A percentile compares a stretch with the other conserved stretches of the same genome.
phyloP scores from a whole-genome alignment of 2,329 filamentous ascomycete genomes.

The Dactylonectria macrodidyma region DNA sequence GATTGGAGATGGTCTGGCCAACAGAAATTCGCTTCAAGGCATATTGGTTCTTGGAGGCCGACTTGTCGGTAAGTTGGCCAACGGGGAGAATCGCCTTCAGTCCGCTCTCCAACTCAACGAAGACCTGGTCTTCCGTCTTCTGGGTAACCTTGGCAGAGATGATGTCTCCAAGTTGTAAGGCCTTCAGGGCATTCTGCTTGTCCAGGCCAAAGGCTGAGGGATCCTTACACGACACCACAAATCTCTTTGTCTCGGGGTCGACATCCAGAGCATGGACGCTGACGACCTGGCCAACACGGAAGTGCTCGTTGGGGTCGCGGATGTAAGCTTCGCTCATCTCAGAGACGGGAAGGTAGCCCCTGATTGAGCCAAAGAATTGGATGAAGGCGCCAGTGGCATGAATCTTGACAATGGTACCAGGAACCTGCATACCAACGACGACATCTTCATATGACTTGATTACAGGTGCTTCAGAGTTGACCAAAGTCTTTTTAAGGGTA shows the following conservation, averaged over 20 bases:
- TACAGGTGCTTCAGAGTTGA: conserved; percentile 88
- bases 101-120: conserved; percentile 82
- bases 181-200: conserved; percentile 83
- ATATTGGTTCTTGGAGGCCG: conserved; percentile 81
- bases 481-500: conserved; percentile 93
- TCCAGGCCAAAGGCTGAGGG: conserved; percentile 82
- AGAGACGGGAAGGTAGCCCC: conserved; percentile 90
- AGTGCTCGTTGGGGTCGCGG: conserved; percentile 89
- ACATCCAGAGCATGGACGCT: conserved; percentile 90
- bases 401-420: conserved; percentile 90
- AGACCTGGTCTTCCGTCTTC: conserved; percentile 82
- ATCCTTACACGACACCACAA: conserved; percentile 95
- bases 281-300: conserved; percentile 90
- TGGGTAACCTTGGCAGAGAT: conserved; percentile 87
- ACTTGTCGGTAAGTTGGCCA: conserved; percentile 89
- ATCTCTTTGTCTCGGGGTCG: conserved; percentile 77
- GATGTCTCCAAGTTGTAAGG: conserved; percentile 79
- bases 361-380: conserved; percentile 89
- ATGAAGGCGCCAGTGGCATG: conserved; percentile 86
- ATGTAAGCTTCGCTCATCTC: conserved; percentile 99
- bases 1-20: conserved; percentile 84
- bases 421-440: conserved; percentile 80
- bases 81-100: conserved; percentile 84
- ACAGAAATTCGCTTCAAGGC: conserved; percentile 86
- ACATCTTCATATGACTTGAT: conserved; percentile 86